phyloP scores from a whole-genome alignment of 2,329 filamentous ascomycete species.

The Colletotrichum caudatum region DNA sequence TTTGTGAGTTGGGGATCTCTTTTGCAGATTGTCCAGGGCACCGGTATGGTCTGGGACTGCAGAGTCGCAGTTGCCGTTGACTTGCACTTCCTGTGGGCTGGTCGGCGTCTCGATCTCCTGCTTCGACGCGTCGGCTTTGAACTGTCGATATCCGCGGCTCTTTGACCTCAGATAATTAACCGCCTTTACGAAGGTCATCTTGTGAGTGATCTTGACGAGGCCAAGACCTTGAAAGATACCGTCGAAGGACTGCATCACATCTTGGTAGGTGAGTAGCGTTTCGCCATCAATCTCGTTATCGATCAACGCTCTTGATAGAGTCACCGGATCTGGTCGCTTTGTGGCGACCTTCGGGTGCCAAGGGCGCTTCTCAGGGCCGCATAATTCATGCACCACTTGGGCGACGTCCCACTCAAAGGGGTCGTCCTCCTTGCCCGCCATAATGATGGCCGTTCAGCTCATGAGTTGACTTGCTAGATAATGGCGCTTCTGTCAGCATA shows the following conservation, averaged over 20 bases:
- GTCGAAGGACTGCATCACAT: slow-evolving; percentile 60
- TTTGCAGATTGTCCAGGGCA: not conserved
- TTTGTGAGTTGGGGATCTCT: not conserved
- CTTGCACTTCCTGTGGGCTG: slow-evolving; percentile 13
- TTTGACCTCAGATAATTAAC: slow-evolving; percentile 54
- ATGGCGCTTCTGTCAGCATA: not conserved
- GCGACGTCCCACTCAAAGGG: slow-evolving; percentile 81
- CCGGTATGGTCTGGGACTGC: not conserved
- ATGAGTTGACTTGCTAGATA: slow-evolving; percentile 7
- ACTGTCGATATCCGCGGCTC: slow-evolving; percentile 40
- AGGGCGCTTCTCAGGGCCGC: slow-evolving; percentile 60
- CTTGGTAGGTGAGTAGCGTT: slow-evolving; percentile 68
- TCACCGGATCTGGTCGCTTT: slow-evolving; percentile 62
- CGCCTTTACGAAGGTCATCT: slow-evolving; percentile 67
- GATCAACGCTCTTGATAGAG: slow-evolving; percentile 67
- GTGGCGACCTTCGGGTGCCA: slow-evolving; percentile 55
- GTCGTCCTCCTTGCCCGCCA: slow-evolving; percentile 62
- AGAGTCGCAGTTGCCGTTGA: not conserved
- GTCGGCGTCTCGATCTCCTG: not conserved
- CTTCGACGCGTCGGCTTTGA: slow-evolving; percentile 20
- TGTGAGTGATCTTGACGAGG: slow-evolving; percentile 69
- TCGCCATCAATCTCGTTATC: slow-evolving; percentile 75
- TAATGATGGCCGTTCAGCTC: slow-evolving; percentile 41
- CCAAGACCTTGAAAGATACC: slow-evolving; percentile 66
- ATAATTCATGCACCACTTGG: slow-evolving; percentile 75